A percentile compares a stretch with the other conserved stretches of the same genome.
These are phyloP conservation scores for Blumeriella jaapii DNA, from an alignment of 2,329 filamentous ascomycete genomes.

Conservation along the genomic window DNA sequence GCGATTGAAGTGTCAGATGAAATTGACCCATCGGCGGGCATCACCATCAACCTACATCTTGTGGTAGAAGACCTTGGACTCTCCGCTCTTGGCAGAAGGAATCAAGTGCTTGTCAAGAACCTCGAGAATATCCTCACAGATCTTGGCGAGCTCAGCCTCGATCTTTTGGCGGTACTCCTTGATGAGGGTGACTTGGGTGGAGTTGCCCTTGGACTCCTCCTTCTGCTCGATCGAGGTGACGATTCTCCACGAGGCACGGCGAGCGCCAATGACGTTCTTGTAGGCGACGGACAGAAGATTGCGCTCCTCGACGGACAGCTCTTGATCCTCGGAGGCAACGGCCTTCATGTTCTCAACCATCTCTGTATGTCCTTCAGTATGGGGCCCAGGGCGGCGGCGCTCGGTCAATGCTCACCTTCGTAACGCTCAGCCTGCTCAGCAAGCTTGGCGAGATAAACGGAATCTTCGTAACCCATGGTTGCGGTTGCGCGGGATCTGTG, in stretches of 20 bases:
- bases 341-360: slow-evolving; percentile 99
- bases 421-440: slow-evolving; percentile 99
- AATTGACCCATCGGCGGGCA: no score
- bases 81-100: slow-evolving; percentile 83
- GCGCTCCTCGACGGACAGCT: slow-evolving; percentile 86
- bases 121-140: slow-evolving; percentile 94
- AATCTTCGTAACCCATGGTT: slow-evolving; percentile 98
- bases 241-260: slow-evolving; percentile 96
- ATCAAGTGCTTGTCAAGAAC: slow-evolving; percentile 92
- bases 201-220: slow-evolving; percentile 98
- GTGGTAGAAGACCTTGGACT: slow-evolving; percentile 99
- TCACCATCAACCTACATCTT: slow-evolving; percentile 70
- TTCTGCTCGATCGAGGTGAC: slow-evolving; percentile 98
- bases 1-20: no score
- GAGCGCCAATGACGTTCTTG: slow-evolving; percentile 97
- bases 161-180: slow-evolving; percentile 99
- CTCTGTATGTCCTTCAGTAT: slow-evolving; percentile 43
- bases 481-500: slow-evolving; percentile 27
- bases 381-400: slow-evolving; percentile 13
- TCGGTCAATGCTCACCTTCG: slow-evolving; percentile 59
- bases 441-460: slow-evolving; percentile 99
- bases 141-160: slow-evolving; percentile 89
- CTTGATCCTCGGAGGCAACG: slow-evolving; percentile 76
- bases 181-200: slow-evolving; percentile 79
- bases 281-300: slow-evolving; percentile 96